Evolutionary conservation across 352 stramenopile genomes (phyloP).

Genomic region (Pythium phragmiticola): DNA sequence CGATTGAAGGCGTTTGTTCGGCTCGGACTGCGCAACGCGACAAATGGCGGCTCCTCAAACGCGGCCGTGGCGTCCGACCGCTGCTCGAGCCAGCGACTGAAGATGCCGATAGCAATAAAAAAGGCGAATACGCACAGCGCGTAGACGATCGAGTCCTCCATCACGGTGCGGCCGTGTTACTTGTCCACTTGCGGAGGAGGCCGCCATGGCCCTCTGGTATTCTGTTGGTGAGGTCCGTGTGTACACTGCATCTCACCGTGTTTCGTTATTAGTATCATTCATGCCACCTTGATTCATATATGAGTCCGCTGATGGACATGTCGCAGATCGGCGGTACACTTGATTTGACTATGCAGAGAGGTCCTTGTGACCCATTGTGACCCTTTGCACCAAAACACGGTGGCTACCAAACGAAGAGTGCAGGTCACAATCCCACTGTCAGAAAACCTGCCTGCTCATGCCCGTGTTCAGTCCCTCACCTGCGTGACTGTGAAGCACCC

Average conservation of each 20-base stretch:
- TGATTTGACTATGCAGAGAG: background rate
- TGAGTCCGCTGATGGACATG: background rate
- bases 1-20: conserved; percentile 23
- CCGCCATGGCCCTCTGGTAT: conserved; percentile 1
- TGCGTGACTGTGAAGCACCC: too few relatives aligned
- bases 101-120: conserved; percentile 10
- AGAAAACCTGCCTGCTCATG: too few relatives aligned
- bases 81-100: conserved; percentile 22
- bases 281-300: background rate
- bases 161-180: background rate
- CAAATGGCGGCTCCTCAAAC: conserved; percentile 16
- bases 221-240: background rate
- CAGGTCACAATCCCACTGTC: background rate
- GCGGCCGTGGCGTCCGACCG: background rate
- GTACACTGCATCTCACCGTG: background rate
- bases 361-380: background rate
- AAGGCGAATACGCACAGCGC: conserved; percentile 13
- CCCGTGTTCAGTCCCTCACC: background rate
- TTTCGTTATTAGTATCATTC: background rate
- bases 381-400: background rate
- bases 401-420: background rate
- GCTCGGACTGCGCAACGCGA: conserved; percentile 24
- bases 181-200: background rate
- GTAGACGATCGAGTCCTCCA: conserved; percentile 15
- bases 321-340: background rate